phyloP scores from a whole-genome alignment of 805 yeast genomes.

The Tetrapisispora arboricola region DNA sequence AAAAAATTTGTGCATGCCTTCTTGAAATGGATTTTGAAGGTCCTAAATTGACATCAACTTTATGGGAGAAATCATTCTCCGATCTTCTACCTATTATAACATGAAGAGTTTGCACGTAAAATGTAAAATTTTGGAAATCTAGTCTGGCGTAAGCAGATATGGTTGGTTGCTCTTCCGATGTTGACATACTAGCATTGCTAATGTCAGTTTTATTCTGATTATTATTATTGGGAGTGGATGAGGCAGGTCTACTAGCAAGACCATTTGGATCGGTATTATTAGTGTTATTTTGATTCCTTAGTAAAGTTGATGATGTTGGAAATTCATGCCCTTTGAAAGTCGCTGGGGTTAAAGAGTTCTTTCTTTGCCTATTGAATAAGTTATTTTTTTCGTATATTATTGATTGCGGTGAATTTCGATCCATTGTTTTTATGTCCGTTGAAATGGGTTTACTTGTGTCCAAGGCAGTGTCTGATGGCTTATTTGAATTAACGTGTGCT shows the following conservation, averaged over 20 bases:
- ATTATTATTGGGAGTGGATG: not conserved
- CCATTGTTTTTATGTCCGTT: constrained; percentile 2
- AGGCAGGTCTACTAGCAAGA: not conserved
- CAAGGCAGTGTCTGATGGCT: not conserved
- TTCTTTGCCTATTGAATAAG: constrained; percentile 12
- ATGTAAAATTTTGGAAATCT: constrained; percentile 87
- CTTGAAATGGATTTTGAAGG: constrained; percentile 88
- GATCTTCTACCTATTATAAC: constrained; percentile 87
- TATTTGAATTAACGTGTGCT: not conserved
- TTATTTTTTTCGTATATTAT: constrained; percentile 16
- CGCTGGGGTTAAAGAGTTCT: constrained; percentile 23
- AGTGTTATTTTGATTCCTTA: not conserved
- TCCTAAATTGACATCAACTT: constrained; percentile 88
- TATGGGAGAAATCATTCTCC: constrained; percentile 55
- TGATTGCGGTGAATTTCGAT: constrained; percentile 18
- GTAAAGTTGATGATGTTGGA: not conserved
- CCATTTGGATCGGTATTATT: not conserved
- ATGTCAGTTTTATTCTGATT: not conserved
- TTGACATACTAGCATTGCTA: not conserved
- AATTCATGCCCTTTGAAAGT: constrained; percentile 19
- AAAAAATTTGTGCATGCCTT: constrained; percentile 90
- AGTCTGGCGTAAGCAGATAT: constrained; percentile 53
- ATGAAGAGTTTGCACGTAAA: constrained; percentile 92
- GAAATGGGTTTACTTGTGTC: not conserved
- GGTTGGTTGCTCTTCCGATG: constrained; percentile 29